Conservation (phyloP, 2,329 filamentous ascomycete genomes). For the Trichoderma citrinoviride region DNA sequence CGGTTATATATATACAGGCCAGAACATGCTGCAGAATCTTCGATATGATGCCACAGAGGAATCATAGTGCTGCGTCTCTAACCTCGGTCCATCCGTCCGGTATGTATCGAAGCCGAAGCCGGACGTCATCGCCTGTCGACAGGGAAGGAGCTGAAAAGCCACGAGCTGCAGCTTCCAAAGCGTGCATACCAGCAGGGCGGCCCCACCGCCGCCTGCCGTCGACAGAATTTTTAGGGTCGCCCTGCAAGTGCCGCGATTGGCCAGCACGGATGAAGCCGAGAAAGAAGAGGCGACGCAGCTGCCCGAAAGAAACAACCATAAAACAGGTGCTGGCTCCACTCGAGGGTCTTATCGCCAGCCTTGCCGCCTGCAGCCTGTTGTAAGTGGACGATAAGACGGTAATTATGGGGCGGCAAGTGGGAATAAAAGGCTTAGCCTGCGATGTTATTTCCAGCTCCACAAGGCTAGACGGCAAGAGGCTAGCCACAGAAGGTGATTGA, state of each 20-base stretch:
- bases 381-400: neutral
- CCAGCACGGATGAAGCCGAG: conserved; percentile 11
- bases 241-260: conserved; percentile 1
- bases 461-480: neutral
- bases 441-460: conserved; percentile 13
- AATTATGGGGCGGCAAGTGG: neutral
- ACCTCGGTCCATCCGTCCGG: conserved; percentile 21
- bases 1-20: conserved; percentile 2
- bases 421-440: neutral
- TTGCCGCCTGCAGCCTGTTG: neutral
- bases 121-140: neutral
- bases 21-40: neutral
- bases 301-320: conserved; percentile 6
- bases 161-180: neutral
- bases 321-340: neutral
- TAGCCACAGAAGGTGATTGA: neutral
- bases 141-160: neutral
- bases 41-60: neutral
- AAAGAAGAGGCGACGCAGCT: neutral
- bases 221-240: neutral
- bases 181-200: neutral
- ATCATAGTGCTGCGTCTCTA: neutral
- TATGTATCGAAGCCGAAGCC: neutral
- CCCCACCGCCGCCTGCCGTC: conserved; percentile 6
- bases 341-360: conserved; percentile 4